phyloP scores from a whole-genome alignment of 352 stramenopile species.

The Phytopythium cucurbitacearum region DNA sequence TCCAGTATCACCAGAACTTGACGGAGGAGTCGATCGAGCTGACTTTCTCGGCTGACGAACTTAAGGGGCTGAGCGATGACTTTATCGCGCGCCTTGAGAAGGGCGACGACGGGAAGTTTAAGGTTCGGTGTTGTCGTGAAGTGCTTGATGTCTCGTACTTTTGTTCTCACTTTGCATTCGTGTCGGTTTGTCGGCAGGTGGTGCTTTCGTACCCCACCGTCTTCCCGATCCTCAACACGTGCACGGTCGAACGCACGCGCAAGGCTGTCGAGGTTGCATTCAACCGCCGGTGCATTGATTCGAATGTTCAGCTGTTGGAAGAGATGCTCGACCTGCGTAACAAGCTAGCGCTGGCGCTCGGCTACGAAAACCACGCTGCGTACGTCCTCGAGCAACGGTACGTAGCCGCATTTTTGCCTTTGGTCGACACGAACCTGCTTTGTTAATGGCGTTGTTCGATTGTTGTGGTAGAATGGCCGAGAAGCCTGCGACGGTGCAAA shows the following conservation, averaged over 20 bases:
- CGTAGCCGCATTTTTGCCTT: slow-evolving; percentile 7
- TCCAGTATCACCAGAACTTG: slow-evolving; percentile 85
- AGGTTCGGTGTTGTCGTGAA: slow-evolving; percentile 28
- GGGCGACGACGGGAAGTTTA: slow-evolving; percentile 70
- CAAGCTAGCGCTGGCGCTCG: slow-evolving; percentile 64
- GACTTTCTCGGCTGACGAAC: slow-evolving; percentile 63
- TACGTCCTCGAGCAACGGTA: slow-evolving; percentile 84
- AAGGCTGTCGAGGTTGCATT: slow-evolving; percentile 76
- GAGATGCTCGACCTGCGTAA: slow-evolving; percentile 81
- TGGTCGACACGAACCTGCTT: slow-evolving; percentile 7
- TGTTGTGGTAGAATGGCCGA: slow-evolving; percentile 56
- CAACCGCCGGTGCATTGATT: slow-evolving; percentile 80
- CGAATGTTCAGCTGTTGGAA: slow-evolving; percentile 78
- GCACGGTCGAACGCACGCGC: slow-evolving; percentile 78
- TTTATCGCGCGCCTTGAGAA: slow-evolving; percentile 72
- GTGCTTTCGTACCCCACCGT: slow-evolving; percentile 88
- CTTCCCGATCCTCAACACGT: slow-evolving; percentile 87
- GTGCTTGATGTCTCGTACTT: neutral
- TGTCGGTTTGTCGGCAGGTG: slow-evolving; percentile 22
- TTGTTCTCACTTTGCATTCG: neutral
- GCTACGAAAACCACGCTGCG: slow-evolving; percentile 80
- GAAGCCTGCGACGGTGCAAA: slow-evolving; percentile 52
- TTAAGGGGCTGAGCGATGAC: slow-evolving; percentile 75
- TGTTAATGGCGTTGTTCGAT: slow-evolving; percentile 4
- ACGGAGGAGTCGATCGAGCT: slow-evolving; percentile 84